These are phyloP conservation scores for Beauveria rudraprayagi DNA, from an alignment of 2,329 filamentous ascomycete species.

Conservation along the genomic window DNA sequence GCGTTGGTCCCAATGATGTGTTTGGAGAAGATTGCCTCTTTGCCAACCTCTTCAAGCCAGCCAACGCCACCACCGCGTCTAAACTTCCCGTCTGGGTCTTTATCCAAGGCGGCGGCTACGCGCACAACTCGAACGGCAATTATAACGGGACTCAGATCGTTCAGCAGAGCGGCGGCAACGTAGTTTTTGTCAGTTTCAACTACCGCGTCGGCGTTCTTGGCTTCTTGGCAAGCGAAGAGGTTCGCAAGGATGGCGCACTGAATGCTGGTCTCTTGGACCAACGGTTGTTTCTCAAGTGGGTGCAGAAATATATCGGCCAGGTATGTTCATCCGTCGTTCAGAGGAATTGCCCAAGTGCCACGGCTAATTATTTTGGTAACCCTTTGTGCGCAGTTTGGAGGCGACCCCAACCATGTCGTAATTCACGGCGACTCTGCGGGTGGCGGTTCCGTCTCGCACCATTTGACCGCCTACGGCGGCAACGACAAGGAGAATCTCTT, in stretches of 20 bases:
- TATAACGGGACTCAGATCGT: conserved; percentile 43
- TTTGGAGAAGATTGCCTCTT: conserved; percentile 38
- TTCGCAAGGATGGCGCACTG: conserved; percentile 46
- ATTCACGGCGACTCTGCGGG: conserved; percentile 56
- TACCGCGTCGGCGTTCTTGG: conserved; percentile 56
- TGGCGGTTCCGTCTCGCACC: conserved; percentile 48
- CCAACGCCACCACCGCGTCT: conserved; percentile 18
- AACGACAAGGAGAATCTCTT: conserved; percentile 36
- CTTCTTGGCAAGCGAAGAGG: conserved; percentile 50
- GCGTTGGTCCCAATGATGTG: conserved; percentile 18
- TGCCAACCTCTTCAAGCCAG: conserved; percentile 40
- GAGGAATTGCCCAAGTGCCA: neutral
- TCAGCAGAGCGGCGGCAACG: conserved; percentile 32
- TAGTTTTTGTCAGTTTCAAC: conserved; percentile 54
- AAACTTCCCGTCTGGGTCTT: conserved; percentile 33
- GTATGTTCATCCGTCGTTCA: conserved; percentile 19
- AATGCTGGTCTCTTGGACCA: conserved; percentile 60
- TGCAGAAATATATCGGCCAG: conserved; percentile 48
- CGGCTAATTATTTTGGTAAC: neutral
- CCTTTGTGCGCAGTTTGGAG: conserved; percentile 39
- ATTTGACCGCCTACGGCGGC: conserved; percentile 39
- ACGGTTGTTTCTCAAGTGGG: conserved; percentile 51
- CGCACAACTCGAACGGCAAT: conserved; percentile 39
- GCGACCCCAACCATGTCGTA: conserved; percentile 50
- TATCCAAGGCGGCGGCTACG: conserved; percentile 40